Evolutionary conservation across 2,329 filamentous ascomycete genomes (phyloP).

Genomic region (Capronia coronata): DNA sequence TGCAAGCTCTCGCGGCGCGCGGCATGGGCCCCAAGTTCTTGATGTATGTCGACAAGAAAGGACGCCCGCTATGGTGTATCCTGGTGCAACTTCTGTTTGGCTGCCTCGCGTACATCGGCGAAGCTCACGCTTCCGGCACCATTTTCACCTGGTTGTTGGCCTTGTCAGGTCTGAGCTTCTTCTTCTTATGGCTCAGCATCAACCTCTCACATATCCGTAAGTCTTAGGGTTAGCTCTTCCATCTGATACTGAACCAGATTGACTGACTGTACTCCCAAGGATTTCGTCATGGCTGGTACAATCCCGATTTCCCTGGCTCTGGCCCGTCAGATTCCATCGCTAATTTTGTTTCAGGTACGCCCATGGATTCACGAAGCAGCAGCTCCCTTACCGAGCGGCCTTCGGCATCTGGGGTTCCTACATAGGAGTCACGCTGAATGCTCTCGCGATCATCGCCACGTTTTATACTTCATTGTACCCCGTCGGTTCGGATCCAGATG

Average conservation of each 20-base stretch:
- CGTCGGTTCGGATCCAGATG: conserved; percentile 44
- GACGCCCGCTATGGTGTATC: conserved; percentile 71
- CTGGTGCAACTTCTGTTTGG: conserved; percentile 60
- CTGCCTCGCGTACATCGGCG: conserved; percentile 69
- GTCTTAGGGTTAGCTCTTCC: too few species aligned
- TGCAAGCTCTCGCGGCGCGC: conserved; percentile 82
- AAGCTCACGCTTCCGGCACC: conserved; percentile 39
- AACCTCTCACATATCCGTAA: conserved; percentile 62
- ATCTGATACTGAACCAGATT: too few species aligned
- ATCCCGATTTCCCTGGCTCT: conserved; percentile 60
- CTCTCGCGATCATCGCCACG: conserved; percentile 69
- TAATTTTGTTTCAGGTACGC: too few species aligned
- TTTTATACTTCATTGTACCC: conserved; percentile 84
- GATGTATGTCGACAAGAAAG: conserved; percentile 73
- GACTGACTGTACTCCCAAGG: too few species aligned
- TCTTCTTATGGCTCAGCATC: conserved; percentile 60
- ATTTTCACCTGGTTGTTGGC: conserved; percentile 76
- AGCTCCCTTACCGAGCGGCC: conserved; percentile 75
- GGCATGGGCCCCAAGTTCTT: conserved; percentile 71
- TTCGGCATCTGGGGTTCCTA: conserved; percentile 74
- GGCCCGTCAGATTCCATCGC: too few species aligned
- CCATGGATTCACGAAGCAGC: conserved; percentile 30
- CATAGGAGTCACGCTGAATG: conserved; percentile 69
- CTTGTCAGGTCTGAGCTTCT: conserved; percentile 64
- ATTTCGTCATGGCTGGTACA: conserved; percentile 75